A percentile compares a stretch with the other conserved stretches of the same genome.
Evolutionary conservation across 2,329 filamentous ascomycete species (phyloP).

Genomic region (Diaporthe sp.): DNA sequence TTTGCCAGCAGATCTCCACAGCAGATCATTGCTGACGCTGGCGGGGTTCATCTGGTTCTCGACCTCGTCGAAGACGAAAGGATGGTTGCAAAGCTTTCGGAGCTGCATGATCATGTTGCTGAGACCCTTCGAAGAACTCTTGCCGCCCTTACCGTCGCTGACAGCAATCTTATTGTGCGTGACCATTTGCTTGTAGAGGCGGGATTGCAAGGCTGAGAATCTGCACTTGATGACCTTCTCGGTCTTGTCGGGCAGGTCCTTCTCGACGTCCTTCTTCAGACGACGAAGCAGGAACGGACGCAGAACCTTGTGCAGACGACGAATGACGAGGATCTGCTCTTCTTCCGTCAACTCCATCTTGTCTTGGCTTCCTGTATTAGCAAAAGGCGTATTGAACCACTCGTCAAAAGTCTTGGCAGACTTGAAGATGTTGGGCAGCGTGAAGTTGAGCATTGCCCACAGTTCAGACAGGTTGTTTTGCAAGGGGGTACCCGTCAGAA

Average conservation of each 20-base stretch:
- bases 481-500: constrained; percentile 95
- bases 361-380: constrained; percentile 96
- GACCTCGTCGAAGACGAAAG: constrained; percentile 97
- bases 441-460: constrained; percentile 99
- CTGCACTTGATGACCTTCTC: constrained; percentile 99
- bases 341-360: constrained; percentile 99
- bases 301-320: constrained; percentile 96
- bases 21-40: constrained; percentile 87
- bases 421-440: constrained; percentile 98
- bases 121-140: constrained; percentile 91
- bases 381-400: constrained; percentile 99
- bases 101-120: constrained; percentile 99
- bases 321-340: constrained; percentile 98
- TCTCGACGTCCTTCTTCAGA: constrained; percentile 99
- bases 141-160: constrained; percentile 94
- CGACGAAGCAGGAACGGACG: constrained; percentile 96
- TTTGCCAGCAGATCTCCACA: constrained; percentile 97
- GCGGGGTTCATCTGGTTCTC: constrained; percentile 97
- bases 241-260: constrained; percentile 98
- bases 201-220: constrained; percentile 92
- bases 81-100: constrained; percentile 98
- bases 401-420: constrained; percentile 99
- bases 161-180: constrained; percentile 95
- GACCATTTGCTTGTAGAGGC: constrained; percentile 97
- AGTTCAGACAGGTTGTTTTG: constrained; percentile 97